phyloP scores from a whole-genome alignment of 495 filamentous ascomycete genomes.

The Penicillium cinerascens region DNA sequence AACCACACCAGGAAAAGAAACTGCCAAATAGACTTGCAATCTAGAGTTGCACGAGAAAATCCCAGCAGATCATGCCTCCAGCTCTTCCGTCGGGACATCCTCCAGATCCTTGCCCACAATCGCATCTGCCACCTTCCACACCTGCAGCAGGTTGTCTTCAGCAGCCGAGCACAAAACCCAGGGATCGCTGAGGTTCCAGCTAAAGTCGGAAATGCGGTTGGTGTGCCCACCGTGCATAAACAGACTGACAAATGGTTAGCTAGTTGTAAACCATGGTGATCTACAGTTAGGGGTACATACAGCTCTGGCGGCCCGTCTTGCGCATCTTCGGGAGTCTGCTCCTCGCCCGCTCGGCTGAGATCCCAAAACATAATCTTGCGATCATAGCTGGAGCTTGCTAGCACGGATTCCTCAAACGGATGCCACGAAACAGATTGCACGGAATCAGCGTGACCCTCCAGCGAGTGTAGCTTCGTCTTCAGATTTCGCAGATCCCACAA shows the following conservation, averaged over 20 bases:
- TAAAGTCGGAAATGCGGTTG: constrained; percentile 92
- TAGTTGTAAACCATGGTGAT: constrained; percentile 14
- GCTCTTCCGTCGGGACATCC: constrained; percentile 73
- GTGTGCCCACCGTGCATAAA: constrained; percentile 99
- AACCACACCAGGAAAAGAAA: constrained; percentile 6
- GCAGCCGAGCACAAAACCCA: constrained; percentile 94
- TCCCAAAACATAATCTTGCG: constrained; percentile 97
- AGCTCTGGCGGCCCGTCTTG: constrained; percentile 96
- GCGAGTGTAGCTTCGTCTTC: constrained; percentile 76
- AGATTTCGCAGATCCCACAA: constrained; percentile 93
- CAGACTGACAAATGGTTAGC: constrained; percentile 46
- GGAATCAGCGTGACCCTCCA: constrained; percentile 79
- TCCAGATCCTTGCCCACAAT: constrained; percentile 81
- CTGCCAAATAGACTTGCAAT: constrained; percentile 1
- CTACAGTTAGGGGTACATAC: constrained; percentile 47
- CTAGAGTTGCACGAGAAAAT: neutral
- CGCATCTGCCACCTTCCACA: constrained; percentile 91
- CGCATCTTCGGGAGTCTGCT: constrained; percentile 91
- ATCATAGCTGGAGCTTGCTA: constrained; percentile 90
- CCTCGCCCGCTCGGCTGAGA: constrained; percentile 81
- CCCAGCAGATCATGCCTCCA: constrained; percentile 54
- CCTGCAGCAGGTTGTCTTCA: constrained; percentile 94
- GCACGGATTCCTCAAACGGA: constrained; percentile 78
- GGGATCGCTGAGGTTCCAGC: constrained; percentile 93
- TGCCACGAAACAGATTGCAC: constrained; percentile 94